Evolutionary conservation across 2,329 filamentous ascomycete species (phyloP), one percentile per base, ranked within the genome.

Genomic region (Diaporthe sp.): DNA sequence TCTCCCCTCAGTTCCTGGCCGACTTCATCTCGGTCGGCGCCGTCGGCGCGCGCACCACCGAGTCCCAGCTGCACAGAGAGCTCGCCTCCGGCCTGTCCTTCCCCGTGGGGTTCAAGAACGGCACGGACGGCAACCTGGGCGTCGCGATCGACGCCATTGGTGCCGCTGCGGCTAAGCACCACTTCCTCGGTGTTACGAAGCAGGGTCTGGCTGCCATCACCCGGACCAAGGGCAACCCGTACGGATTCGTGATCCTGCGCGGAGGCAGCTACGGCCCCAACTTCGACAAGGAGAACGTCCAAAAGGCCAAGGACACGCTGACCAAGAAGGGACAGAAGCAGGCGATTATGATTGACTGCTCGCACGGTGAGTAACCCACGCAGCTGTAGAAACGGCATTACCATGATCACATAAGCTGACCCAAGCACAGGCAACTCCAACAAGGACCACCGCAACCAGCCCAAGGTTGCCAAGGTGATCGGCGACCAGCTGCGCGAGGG

Each of bases 81-180:
- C 91, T 99, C 76, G 97, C 97, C 7, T 97, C 94, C 37, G 97
- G 97, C 79, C 90, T 98, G 71, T 97, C 94, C 73, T 98, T 98
- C 93, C 97, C 97, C 30, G 96, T 99, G 78, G 97, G 97, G 75
- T 99, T 98, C 93, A 99, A 99, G 92, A 99, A 99, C 85, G 97
- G 97, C 76, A 99, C 97, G 32, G 97, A 99, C 81, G 97, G 97
- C 55, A 95, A 93, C 79, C 87, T 99, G 73, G 92, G 91, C 37
- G 96, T 98, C 27, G 96, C 96, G 27, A 97, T 98, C 80, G 97
- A 99, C 82, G 97, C 97, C 44, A 98, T 98, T 82, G 97, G 96
- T 75, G 92, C 94, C 39, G 94, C 94, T 1, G 92, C 93, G 73
- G 89, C 93, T n/a, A 92, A 90, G 84, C 97, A 99, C 85, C 96